phyloP scores from a whole-genome alignment of 805 yeast genomes.

The Metschnikowia continentalis region DNA sequence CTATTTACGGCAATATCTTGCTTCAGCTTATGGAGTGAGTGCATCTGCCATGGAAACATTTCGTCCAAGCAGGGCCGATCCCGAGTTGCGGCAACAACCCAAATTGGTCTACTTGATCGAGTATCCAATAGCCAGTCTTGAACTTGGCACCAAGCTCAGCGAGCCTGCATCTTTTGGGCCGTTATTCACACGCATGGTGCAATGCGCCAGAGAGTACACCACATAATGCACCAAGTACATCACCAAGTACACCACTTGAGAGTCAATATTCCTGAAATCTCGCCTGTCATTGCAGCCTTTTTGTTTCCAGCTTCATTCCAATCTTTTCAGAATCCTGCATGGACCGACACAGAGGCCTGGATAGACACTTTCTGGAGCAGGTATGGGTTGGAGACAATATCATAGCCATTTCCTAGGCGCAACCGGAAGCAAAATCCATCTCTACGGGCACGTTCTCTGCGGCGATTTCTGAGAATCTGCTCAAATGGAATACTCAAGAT shows the following conservation, averaged over 20 bases:
- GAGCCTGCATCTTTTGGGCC: slow-evolving; percentile 13
- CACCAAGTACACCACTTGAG: no score
- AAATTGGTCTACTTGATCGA: slow-evolving; percentile 14
- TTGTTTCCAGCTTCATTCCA: no score
- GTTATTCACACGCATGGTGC: slow-evolving; percentile 14
- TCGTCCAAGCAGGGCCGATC: slow-evolving; percentile 26
- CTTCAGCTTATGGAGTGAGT: slow-evolving; percentile 19
- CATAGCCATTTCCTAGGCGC: slow-evolving; percentile 15
- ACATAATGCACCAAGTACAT: background rate
- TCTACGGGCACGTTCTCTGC: slow-evolving; percentile 11
- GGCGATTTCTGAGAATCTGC: slow-evolving; percentile 22
- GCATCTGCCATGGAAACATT: slow-evolving; percentile 24
- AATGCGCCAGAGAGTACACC: slow-evolving; percentile 9
- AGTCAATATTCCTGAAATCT: background rate
- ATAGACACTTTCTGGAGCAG: slow-evolving; percentile 5
- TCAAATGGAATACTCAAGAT: slow-evolving; percentile 22
- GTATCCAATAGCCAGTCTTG: slow-evolving; percentile 12
- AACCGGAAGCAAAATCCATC: slow-evolving; percentile 11
- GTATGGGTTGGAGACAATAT: slow-evolving; percentile 10
- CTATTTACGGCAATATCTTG: slow-evolving; percentile 19
- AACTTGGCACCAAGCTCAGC: slow-evolving; percentile 8
- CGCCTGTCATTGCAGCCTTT: no score
- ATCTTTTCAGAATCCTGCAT: background rate
- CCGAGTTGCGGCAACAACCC: slow-evolving; percentile 31
- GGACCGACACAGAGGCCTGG: slow-evolving; percentile 1